Conservation (phyloP, 768 basidiomycete species). For the Trametes punicea region DNA sequence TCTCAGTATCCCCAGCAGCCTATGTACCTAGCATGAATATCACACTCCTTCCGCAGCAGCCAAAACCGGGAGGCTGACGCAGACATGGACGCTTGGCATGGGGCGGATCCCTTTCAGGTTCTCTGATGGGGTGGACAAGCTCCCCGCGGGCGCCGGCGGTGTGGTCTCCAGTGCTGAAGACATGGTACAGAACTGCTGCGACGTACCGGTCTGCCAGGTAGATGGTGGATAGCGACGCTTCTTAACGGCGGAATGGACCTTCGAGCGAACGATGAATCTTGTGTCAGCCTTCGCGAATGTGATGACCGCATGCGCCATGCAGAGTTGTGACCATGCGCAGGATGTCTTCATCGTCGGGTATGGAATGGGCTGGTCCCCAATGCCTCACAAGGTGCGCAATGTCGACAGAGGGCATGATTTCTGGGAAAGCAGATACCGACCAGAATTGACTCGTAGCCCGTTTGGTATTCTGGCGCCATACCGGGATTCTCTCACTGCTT, state of each 20-base stretch:
- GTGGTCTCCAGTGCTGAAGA: conserved; percentile 41
- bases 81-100: conserved; percentile 32
- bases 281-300: conserved; percentile 27
- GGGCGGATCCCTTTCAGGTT: conserved; percentile 36
- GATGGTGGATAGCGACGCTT: conserved; percentile 35
- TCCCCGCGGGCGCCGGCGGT: conserved; percentile 39
- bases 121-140: conserved; percentile 25
- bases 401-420: not conserved
- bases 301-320: conserved; percentile 32
- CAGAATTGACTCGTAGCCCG: conserved; percentile 24
- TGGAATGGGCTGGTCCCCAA: conserved; percentile 41
- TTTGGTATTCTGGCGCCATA: conserved; percentile 34
- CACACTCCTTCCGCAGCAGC: conserved; percentile 35
- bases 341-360: conserved; percentile 35
- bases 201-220: too few relatives aligned
- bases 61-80: conserved; percentile 32
- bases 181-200: conserved; percentile 38
- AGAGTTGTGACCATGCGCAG: not conserved
- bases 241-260: conserved; percentile 36
- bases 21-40: conserved; percentile 45
- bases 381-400: conserved; percentile 39
- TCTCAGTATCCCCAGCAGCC: too few relatives aligned
- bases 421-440: not conserved
- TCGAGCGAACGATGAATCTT: conserved; percentile 35
- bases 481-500: conserved; percentile 34